Evolutionary conservation across 1,284 basidiomycete species (phyloP).

Genomic region (Pascua guehoae): DNA sequence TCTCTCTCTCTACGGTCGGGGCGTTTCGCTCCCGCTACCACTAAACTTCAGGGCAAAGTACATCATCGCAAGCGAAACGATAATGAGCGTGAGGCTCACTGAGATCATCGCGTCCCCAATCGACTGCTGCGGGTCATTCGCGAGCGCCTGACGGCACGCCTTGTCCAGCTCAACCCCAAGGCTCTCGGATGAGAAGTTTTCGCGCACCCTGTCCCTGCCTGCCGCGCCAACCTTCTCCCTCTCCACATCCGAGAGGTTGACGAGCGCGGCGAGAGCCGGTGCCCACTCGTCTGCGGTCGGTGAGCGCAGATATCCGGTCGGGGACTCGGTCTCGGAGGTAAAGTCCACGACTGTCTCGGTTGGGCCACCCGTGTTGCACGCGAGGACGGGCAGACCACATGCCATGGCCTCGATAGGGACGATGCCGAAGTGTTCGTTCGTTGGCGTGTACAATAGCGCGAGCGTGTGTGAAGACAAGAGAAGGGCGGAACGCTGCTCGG

Average conservation of each 20-base stretch:
- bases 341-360: conserved; percentile 77
- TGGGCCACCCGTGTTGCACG: conserved; percentile 85
- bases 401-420: conserved; percentile 94
- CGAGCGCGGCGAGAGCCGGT: conserved; percentile 60
- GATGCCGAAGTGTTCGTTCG: conserved; percentile 96
- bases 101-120: conserved; percentile 39
- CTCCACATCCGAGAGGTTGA: conserved; percentile 54
- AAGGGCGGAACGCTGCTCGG: conserved; percentile 69
- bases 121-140: conserved; percentile 36
- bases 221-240: conserved; percentile 56
- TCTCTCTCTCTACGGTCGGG: conserved; percentile 1
- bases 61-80: conserved; percentile 3
- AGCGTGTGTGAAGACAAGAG: conserved; percentile 62
- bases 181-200: conserved; percentile 60
- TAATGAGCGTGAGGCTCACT: conserved; percentile 8
- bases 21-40: neutral
- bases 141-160: conserved; percentile 55
- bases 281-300: conserved; percentile 68
- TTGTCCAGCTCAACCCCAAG: conserved; percentile 66
- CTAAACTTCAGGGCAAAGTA: conserved; percentile 7
- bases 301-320: conserved; percentile 63
- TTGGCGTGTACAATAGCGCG: conserved; percentile 85
- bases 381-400: conserved; percentile 83
- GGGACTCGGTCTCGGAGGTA: conserved; percentile 41
- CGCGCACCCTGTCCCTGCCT: conserved; percentile 60